Conservation (phyloP, 768 basidiomycete species). For the Russula abietina region DNA sequence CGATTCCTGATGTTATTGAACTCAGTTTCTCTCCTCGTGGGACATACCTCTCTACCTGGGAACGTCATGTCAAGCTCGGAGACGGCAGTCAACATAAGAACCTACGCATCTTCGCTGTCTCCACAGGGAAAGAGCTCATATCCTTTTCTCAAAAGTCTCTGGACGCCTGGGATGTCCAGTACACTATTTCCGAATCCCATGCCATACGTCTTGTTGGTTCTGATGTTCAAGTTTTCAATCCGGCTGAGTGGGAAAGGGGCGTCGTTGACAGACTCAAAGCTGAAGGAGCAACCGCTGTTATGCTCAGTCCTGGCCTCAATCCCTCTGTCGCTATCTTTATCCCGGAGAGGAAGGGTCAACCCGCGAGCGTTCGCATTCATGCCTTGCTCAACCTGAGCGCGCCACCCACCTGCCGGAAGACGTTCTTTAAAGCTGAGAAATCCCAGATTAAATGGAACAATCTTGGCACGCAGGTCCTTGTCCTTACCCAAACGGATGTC, state of each 20-base stretch:
- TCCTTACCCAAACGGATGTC: slow-evolving; percentile 93
- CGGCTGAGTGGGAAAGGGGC: slow-evolving; percentile 73
- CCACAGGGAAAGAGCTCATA: slow-evolving; percentile 80
- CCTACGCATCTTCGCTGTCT: slow-evolving; percentile 81
- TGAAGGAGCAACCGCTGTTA: slow-evolving; percentile 73
- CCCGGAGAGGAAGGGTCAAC: slow-evolving; percentile 93
- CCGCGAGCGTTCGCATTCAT: slow-evolving; percentile 83
- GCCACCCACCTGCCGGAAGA: slow-evolving; percentile 80
- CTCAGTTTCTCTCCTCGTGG: slow-evolving; percentile 90
- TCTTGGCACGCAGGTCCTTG: slow-evolving; percentile 84
- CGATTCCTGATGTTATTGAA: slow-evolving; percentile 71
- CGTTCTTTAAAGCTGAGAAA: slow-evolving; percentile 93
- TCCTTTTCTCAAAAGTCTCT: slow-evolving; percentile 86
- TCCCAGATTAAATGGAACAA: slow-evolving; percentile 95
- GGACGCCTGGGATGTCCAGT: slow-evolving; percentile 89
- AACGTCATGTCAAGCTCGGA: slow-evolving; percentile 86
- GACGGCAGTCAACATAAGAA: slow-evolving; percentile 92
- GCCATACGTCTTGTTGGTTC: slow-evolving; percentile 73
- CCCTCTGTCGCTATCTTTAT: slow-evolving; percentile 89
- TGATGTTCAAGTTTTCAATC: slow-evolving; percentile 80
- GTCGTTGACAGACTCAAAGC: slow-evolving; percentile 76
- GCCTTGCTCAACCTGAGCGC: slow-evolving; percentile 55
- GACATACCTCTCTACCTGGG: slow-evolving; percentile 93
- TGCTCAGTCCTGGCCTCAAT: slow-evolving; percentile 78
- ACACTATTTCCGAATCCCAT: slow-evolving; percentile 83